Evolutionary conservation across 345 rosid genomes (phyloP).

Genomic region (Eucalyptus caleyi): DNA sequence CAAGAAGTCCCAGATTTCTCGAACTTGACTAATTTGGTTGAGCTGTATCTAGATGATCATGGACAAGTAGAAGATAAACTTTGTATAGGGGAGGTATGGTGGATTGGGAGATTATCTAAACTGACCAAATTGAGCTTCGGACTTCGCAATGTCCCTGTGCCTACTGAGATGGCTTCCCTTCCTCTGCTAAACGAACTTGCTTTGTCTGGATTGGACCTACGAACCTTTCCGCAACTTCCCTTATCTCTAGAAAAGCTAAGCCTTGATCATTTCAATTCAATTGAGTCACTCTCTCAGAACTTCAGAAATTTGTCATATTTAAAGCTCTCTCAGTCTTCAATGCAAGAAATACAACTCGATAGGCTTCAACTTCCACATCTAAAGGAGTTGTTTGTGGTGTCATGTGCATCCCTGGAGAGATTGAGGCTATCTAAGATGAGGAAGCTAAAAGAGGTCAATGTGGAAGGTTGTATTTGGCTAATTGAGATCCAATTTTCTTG

Average conservation of each 20-base stretch:
- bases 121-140: background rate
- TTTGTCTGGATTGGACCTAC: background rate
- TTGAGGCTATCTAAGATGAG: background rate
- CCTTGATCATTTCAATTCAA: background rate
- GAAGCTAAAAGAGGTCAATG: background rate
- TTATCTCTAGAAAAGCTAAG: background rate
- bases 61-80: background rate
- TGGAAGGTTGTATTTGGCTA: background rate
- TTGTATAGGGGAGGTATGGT: background rate
- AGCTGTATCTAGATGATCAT: background rate
- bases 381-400: background rate
- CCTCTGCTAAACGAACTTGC: background rate
- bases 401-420: background rate
- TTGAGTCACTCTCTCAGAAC: background rate
- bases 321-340: accelerated
- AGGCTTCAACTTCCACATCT: background rate
- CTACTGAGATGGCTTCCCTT: background rate
- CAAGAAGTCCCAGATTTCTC: background rate
- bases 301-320: background rate
- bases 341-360: background rate
- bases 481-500: background rate
- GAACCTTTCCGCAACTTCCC: background rate
- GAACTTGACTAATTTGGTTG: background rate
- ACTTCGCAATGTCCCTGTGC: background rate
- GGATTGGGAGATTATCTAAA: background rate